Base-by-base conservation (phyloP, 352 stramenopile species). In the Pseudoperonospora humuli region DNA sequence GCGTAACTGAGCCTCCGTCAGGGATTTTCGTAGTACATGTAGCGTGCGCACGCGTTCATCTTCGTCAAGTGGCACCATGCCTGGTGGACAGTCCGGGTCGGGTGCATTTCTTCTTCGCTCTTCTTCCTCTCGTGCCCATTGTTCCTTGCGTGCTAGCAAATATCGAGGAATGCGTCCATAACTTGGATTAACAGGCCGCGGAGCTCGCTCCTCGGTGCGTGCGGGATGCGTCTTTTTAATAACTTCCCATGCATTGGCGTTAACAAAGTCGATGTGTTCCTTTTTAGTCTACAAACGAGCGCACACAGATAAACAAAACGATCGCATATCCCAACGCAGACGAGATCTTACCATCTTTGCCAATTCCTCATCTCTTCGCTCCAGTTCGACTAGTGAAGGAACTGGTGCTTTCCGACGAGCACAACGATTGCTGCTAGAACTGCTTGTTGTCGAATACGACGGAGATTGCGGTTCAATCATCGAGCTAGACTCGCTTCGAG, bases 91-190 rank as follows among this genome's bases (percentile, higher is more conserved):
- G 36, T 93, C 70, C 1, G 85, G 85, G 50, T 96, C 85, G 0
- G 80, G 80, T 9, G 70, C 59, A 36, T 86, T 91, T 13, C 47
- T 59, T 3, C 68, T 61, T 1, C 76, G 66, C 39, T 92, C 70
- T 58, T 93, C 76, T 48, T 95, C 86, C 39, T 94, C 84, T n/a
- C 45, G 54, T 3, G 75, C 80, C 80, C 83, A 93, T 26, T 92
- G 58, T 31, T 84, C 75, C 48, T 88, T 86, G 13, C 76, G 75
- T 20, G 77, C 64, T 10, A 86, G 49, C 13, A 91, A 50, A 45
- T 89, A 91, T 45, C 54, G 55, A 4, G 79, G 79, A 34, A 89
- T 75, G 32, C 76, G 70, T 0, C 79, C 76, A 50, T 71, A 88
- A 39, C 58, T 81, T 15, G 29, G 52, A 39, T 49, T 52, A 8